These are phyloP conservation scores for Afroboletus lepidellus DNA, from an alignment of 1,284 basidiomycete genomes.

Conservation along the genomic window DNA sequence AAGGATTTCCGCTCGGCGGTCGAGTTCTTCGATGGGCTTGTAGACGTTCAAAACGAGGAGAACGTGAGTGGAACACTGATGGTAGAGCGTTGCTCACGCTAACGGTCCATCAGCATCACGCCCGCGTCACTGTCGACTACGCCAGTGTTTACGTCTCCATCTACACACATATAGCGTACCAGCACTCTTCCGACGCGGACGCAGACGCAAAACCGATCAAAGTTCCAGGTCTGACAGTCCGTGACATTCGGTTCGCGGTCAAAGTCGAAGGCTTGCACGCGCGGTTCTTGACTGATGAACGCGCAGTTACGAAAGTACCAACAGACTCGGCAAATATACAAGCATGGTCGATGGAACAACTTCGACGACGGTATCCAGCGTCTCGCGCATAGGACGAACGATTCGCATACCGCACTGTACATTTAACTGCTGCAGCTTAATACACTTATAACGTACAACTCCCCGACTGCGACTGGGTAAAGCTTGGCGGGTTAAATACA, in stretches of 20 bases:
- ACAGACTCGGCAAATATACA: slow-evolving; percentile 10
- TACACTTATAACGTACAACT: slow-evolving; percentile 7
- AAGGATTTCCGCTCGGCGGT: slow-evolving; percentile 20
- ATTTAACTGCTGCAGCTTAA: slow-evolving; percentile 1
- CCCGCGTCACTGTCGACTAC: slow-evolving; percentile 29
- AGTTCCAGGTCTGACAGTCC: slow-evolving; percentile 46
- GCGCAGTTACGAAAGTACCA: slow-evolving; percentile 24
- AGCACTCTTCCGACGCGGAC: slow-evolving; percentile 10
- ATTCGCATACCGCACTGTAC: background rate
- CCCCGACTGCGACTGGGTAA: background rate
- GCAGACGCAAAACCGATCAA: slow-evolving; percentile 16
- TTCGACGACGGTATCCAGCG: slow-evolving; percentile 24
- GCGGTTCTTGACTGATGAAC: slow-evolving; percentile 23
- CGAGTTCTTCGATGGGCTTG: slow-evolving; percentile 31
- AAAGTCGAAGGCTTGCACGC: slow-evolving; percentile 25
- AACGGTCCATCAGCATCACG: slow-evolving; percentile 27
- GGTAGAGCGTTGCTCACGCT: background rate
- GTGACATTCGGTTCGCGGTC: slow-evolving; percentile 52
- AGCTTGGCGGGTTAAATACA: background rate
- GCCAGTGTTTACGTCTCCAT: slow-evolving; percentile 28
- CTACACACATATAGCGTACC: slow-evolving; percentile 39
- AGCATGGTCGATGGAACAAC: slow-evolving; percentile 27
- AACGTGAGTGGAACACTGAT: slow-evolving; percentile 27
- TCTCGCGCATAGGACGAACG: background rate
- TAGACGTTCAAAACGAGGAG: slow-evolving; percentile 29